Conservation (phyloP, 2,329 filamentous ascomycete genomes). For the Leptographium radiaticola region DNA sequence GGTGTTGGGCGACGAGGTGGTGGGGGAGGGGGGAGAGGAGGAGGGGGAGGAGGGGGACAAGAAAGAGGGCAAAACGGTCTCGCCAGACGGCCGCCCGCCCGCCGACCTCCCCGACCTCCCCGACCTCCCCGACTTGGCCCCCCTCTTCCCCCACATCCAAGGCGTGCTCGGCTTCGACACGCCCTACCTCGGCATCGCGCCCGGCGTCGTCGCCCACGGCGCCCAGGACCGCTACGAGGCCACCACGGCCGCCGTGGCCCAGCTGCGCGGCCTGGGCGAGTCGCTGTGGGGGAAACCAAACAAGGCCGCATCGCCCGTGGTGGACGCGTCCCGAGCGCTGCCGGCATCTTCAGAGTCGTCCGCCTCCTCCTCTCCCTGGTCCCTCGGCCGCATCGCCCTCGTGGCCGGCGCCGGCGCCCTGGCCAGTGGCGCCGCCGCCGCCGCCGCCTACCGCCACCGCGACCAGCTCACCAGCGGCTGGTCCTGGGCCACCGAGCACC, state of each 20-base stretch:
- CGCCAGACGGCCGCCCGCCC: too few relatives aligned
- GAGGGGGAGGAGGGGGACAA: conserved; percentile 1
- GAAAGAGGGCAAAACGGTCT: too few relatives aligned
- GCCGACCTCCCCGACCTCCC: conserved; percentile 19
- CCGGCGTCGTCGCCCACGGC: conserved; percentile 70
- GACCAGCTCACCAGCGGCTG: conserved; percentile 66
- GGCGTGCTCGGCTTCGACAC: conserved; percentile 90
- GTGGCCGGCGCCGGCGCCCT: conserved; percentile 67
- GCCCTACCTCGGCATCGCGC: conserved; percentile 72
- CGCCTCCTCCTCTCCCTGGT: conserved; percentile 37
- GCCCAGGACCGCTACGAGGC: conserved; percentile 79
- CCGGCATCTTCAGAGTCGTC: neutral
- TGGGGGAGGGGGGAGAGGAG: conserved; percentile 21
- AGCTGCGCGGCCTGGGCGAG: conserved; percentile 52
- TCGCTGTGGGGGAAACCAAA: conserved; percentile 48
- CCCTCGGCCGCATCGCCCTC: conserved; percentile 78
- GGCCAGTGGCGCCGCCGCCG: conserved; percentile 47
- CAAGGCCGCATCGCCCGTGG: conserved; percentile 22
- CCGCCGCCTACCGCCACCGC: conserved; percentile 73
- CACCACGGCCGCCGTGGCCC: conserved; percentile 54
- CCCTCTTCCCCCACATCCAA: conserved; percentile 91
- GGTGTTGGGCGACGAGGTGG: conserved; percentile 44
- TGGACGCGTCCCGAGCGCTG: neutral
- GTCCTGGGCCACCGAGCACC: conserved; percentile 75
- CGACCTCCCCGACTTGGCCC: conserved; percentile 31